Conservation (phyloP, 176 grass and related monocot genomes). For the Aegilops bicornis region DNA sequence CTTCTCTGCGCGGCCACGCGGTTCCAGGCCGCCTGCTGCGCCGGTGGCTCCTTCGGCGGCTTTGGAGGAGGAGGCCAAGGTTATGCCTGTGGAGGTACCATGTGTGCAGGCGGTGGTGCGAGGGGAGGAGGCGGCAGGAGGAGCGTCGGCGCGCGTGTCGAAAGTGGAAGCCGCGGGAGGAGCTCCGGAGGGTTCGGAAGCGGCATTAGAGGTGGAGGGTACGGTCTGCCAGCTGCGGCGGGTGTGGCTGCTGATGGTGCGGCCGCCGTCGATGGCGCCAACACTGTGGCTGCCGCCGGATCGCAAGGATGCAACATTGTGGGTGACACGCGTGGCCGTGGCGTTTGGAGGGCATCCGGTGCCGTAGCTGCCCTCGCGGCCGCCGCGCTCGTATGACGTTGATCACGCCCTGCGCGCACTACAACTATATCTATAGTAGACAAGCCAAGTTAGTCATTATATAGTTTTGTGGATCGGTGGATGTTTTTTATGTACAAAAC, state of each 20-base stretch:
- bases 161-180: not conserved
- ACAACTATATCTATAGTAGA: not conserved
- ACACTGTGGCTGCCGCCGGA: not conserved
- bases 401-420: not conserved
- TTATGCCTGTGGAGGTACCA: not conserved
- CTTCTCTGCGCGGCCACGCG: conserved; percentile 18
- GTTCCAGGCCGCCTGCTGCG: not conserved
- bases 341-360: not conserved
- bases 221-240: not conserved
- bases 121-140: not conserved
- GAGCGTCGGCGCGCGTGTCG: not conserved
- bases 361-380: not conserved
- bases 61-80: not conserved
- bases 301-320: too few species aligned
- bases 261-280: not conserved
- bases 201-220: too few species aligned
- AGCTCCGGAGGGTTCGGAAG: too few species aligned
- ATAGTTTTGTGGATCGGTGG: too few species aligned
- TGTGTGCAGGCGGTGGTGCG: not conserved
- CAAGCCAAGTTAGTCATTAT: too few species aligned
- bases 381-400: not conserved
- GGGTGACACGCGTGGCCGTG: not conserved
- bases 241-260: not conserved
- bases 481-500: too few species aligned
- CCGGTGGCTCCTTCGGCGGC: not conserved